These are phyloP conservation scores for Sclerotinia spermophila DNA, from an alignment of 2,329 filamentous ascomycete species.

Conservation along the genomic window DNA sequence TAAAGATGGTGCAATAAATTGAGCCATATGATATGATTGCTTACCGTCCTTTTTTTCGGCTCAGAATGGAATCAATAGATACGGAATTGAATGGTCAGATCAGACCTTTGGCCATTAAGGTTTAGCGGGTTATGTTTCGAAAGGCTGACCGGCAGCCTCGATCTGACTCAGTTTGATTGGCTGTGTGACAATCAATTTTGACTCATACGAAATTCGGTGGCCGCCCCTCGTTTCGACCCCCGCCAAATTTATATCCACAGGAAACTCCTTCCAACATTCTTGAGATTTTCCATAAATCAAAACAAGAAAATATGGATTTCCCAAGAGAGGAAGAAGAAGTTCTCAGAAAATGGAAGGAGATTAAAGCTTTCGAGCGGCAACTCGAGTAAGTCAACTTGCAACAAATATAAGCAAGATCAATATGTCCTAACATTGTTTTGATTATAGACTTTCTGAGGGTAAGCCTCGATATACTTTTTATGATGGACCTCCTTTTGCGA, in stretches of 20 bases:
- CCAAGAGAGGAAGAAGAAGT: constrained; percentile 13
- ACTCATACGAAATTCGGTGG: constrained; percentile 4
- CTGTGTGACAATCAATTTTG: background rate
- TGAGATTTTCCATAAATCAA: background rate
- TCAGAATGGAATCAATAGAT: background rate
- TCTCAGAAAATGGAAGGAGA: constrained; percentile 14
- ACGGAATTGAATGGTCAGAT: background rate
- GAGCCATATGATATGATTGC: background rate
- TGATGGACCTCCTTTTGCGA: constrained; percentile 79
- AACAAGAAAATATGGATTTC: constrained; percentile 14
- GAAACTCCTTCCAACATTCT: background rate
- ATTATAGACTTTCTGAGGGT: constrained; percentile 63
- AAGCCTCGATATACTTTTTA: constrained; percentile 91
- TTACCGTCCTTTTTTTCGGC: background rate
- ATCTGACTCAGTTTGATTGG: background rate
- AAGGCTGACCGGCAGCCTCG: constrained; percentile 6
- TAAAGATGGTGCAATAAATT: background rate
- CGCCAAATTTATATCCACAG: constrained; percentile 7
- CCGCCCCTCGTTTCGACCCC: constrained; percentile 1
- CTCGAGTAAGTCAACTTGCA: constrained; percentile 12
- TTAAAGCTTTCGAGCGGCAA: constrained; percentile 14
- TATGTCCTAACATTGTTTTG: background rate
- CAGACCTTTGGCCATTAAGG: background rate
- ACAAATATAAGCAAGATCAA: background rate
- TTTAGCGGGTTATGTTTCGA: background rate